A percentile compares a stretch with the other conserved stretches of the same genome.
These are phyloP conservation scores for Betula pendula DNA, from an alignment of 306 rosid genomes.

Conservation along the genomic window DNA sequence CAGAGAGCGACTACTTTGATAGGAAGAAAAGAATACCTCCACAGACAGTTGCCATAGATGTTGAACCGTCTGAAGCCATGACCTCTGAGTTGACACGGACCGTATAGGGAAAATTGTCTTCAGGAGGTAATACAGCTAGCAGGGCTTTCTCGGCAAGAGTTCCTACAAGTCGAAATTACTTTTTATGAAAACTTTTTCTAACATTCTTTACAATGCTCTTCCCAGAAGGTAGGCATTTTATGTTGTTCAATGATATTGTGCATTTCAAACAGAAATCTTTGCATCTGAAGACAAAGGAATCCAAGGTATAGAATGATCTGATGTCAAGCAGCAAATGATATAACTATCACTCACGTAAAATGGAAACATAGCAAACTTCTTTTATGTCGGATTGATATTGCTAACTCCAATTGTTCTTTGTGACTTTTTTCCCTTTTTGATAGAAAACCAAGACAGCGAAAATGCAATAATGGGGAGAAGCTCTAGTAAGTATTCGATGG, in stretches of 20 bases:
- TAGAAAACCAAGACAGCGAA: neutral
- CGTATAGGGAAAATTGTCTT: conserved; percentile 79
- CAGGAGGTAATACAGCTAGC: conserved; percentile 92
- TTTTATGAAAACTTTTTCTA: neutral
- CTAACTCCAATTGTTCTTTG: neutral
- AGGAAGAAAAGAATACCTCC: conserved; percentile 61
- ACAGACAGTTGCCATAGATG: conserved; percentile 98
- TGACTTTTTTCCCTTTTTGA: neutral
- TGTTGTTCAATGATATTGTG: neutral
- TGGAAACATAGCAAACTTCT: neutral
- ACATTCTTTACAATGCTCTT: neutral
- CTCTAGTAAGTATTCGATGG: neutral
- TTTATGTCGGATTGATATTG: neutral
- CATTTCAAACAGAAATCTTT: neutral
- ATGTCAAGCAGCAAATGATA: neutral
- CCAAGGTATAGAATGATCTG: neutral
- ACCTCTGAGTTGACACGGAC: conserved; percentile 92
- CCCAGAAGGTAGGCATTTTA: neutral
- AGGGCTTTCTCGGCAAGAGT: conserved; percentile 98
- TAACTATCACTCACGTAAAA: neutral
- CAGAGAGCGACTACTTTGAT: neutral
- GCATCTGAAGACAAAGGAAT: neutral
- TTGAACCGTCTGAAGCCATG: conserved; percentile 98
- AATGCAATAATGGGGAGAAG: neutral
- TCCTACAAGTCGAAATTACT: conserved; percentile 43